Evolutionary conservation across 768 basidiomycete species (phyloP), one percentile per base, ranked within the genome.

Genomic region (Suillus lakei): DNA sequence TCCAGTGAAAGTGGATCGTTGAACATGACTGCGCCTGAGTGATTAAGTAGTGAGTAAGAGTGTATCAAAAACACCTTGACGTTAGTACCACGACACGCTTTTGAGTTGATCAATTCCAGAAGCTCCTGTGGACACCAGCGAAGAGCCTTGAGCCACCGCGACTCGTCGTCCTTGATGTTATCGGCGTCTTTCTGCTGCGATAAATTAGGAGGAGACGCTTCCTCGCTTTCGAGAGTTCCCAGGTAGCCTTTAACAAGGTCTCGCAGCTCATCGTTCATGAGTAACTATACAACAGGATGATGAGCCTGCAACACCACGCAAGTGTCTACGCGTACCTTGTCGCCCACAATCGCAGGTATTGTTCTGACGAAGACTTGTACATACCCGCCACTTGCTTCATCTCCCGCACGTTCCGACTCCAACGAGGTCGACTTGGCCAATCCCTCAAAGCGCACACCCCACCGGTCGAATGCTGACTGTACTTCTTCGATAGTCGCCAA

Each of bases 21-120:
- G 82, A 98, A 98, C 95, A 98, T 98, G 76, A 98, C 93, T 3
- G 97, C 96, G 61, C 96, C 96, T 98, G 74, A 26, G 60, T 59
- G 53, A 56, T 12, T 28, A 26, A 41, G 72, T 13, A 70, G 56
- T 41, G 32, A 53, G 30, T n/a, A 43, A 38, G 21, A 44, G 38
- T 41, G 5, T n/a, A 13, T 63, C 46, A n/a, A 28, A n/a, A 23
- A 36, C 46, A 56, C 43, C 63, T 66, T 63, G 55, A 56, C 54
- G 38, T 61, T 55, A 74, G 69, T 73, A 91, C 97, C 96, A 80
- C 98, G 84, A 73, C 98, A 99, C 28, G 98, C 98, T 78, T 95
- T 96, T 12, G 96, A 98, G 76, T 98, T 96, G 70, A 95, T 82
- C 67, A 99, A 78, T 41, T 96, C 93, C 16, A 96, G 76, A 60